phyloP scores from a whole-genome alignment of 371 early-diverging fungal species.

The Phascolomyces articulosus region DNA sequence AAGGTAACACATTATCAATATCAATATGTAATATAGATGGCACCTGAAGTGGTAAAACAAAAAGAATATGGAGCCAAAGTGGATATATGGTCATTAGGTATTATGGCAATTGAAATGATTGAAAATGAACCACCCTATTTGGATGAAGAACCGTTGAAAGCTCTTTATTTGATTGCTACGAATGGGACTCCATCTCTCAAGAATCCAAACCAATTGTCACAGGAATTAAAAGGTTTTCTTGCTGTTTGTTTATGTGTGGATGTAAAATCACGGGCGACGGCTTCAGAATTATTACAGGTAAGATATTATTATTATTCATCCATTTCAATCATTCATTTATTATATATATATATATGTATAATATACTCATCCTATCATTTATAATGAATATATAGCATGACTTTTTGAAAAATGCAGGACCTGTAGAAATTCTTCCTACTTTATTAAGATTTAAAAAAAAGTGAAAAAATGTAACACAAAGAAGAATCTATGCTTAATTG shows the following conservation, averaged over 20 bases:
- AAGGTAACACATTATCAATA: neutral
- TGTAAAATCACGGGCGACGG: conserved; percentile 81
- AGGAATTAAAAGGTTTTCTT: conserved; percentile 85
- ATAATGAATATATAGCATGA: conserved; percentile 65
- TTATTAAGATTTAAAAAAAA: conserved; percentile 48
- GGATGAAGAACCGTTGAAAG: conserved; percentile 94
- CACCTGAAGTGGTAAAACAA: conserved; percentile 92
- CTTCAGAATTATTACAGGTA: conserved; percentile 69
- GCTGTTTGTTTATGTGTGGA: conserved; percentile 91
- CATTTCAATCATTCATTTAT: too few relatives aligned
- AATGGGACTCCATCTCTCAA: conserved; percentile 96
- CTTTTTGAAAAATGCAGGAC: conserved; percentile 68
- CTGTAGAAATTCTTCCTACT: conserved; percentile 51
- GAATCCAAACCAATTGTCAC: conserved; percentile 80
- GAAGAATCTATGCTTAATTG: too few relatives aligned
- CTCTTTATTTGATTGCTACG: conserved; percentile 94
- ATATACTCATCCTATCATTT: too few relatives aligned
- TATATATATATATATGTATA: neutral
- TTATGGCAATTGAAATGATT: conserved; percentile 98
- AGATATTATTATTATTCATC: too few relatives aligned
- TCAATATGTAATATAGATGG: conserved; percentile 53
- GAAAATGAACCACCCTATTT: conserved; percentile 98
- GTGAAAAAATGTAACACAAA: neutral
- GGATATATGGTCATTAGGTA: conserved; percentile 94
- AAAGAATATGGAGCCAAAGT: conserved; percentile 90